These are phyloP conservation scores for Podaxis mareebaensis DNA, from an alignment of 768 basidiomycete species.

Conservation along the genomic window DNA sequence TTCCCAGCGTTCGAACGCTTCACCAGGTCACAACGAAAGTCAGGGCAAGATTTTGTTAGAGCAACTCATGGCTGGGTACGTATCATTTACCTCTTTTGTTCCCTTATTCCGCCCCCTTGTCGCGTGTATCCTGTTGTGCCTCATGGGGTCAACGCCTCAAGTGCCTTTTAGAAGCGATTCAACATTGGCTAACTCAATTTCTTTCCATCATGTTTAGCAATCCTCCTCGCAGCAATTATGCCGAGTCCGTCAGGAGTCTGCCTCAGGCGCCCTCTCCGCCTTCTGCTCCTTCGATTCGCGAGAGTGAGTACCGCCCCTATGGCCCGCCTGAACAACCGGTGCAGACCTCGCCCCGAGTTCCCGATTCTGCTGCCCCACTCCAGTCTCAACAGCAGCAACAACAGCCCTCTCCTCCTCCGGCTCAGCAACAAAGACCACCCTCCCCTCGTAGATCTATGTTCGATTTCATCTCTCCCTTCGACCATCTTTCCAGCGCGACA, in stretches of 20 bases:
- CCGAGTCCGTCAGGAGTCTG: constrained; percentile 44
- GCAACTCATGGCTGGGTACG: constrained; percentile 81
- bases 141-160: constrained; percentile 14
- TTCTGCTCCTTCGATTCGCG: constrained; percentile 41
- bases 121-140: constrained; percentile 25
- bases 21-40: constrained; percentile 59
- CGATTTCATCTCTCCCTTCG: constrained; percentile 83
- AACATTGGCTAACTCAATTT: constrained; percentile 7
- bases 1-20: constrained; percentile 54
- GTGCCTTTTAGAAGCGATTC: constrained; percentile 35
- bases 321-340: constrained; percentile 41
- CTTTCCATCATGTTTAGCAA: constrained; percentile 14
- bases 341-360: constrained; percentile 41
- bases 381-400: constrained; percentile 32
- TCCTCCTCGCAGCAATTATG: constrained; percentile 35
- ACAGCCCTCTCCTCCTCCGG: constrained; percentile 26
- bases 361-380: constrained; percentile 26
- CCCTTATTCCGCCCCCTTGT: constrained; percentile 19
- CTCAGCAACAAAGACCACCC: constrained; percentile 53
- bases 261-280: constrained; percentile 49
- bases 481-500: constrained; percentile 63
- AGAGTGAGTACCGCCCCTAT: constrained; percentile 48
- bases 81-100: constrained; percentile 20
- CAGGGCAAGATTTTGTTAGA: constrained; percentile 73
- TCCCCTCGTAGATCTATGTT: constrained; percentile 82